Percentiles rank a stretch among this genome's conserved stretches.
phyloP scores from a whole-genome alignment of 78 protist genomes.

The Dictyostelium purpureum region DNA sequence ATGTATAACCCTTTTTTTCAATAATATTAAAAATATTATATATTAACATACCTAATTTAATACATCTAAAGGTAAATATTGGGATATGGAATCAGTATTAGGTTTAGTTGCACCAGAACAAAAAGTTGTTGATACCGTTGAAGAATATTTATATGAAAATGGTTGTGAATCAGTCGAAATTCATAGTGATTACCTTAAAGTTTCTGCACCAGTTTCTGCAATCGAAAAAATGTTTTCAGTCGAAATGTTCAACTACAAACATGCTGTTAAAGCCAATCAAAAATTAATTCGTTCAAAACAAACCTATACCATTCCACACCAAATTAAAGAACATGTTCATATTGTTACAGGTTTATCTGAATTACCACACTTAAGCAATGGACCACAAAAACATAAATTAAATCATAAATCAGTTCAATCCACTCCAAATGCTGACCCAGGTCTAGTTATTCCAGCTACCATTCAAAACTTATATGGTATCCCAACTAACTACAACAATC shows the following conservation, averaged over 20 bases:
- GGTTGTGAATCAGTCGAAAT: conserved; percentile 18
- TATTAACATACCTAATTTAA: neutral
- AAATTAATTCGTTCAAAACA: neutral
- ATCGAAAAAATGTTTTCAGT: conserved; percentile 16
- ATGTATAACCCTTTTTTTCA: neutral
- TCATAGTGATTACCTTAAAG: conserved; percentile 16
- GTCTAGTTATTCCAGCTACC: conserved; percentile 54
- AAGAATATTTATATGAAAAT: neutral
- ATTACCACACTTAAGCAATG: conserved; percentile 17
- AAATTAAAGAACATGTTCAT: neutral
- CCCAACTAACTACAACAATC: conserved; percentile 27
- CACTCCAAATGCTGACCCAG: neutral
- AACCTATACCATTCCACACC: neutral
- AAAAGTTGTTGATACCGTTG: neutral
- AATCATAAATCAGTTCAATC: neutral
- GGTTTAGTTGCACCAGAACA: conserved; percentile 48
- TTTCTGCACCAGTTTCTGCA: conserved; percentile 18
- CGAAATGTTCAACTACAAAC: conserved; percentile 44
- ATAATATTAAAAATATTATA: neutral
- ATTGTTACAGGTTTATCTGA: conserved; percentile 70
- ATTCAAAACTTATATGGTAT: conserved; percentile 27
- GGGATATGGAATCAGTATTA: conserved; percentile 5
- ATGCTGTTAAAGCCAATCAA: neutral
- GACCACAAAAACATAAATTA: neutral
- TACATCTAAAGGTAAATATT: conserved; percentile 36